Conservation (phyloP, 805 yeast genomes). For the Candida endomychidarum region DNA sequence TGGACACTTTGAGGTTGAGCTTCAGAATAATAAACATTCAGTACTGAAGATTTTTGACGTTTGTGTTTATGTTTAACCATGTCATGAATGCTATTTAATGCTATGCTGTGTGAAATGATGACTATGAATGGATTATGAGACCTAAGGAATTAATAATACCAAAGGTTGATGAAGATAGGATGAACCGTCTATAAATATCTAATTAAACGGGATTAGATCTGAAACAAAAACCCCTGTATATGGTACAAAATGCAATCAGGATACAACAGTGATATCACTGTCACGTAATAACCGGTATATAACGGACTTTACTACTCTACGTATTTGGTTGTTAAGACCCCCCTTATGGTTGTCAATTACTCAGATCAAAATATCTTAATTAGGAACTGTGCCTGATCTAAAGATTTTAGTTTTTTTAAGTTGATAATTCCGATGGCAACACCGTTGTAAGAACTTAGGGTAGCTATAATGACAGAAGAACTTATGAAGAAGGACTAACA, state of each 20-base stretch:
- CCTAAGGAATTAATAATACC: too few species aligned
- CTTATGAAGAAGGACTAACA: background rate
- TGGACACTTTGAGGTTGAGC: slow-evolving; percentile 7
- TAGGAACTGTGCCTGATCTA: slow-evolving; percentile 3
- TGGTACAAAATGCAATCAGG: slow-evolving; percentile 1
- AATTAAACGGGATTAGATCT: too few species aligned
- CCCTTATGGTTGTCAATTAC: slow-evolving; percentile 4
- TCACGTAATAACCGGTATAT: background rate
- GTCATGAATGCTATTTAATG: slow-evolving; percentile 8
- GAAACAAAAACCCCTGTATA: too few species aligned
- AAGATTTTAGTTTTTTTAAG: too few species aligned
- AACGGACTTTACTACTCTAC: background rate
- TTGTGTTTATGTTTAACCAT: slow-evolving; percentile 27
- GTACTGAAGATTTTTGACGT: slow-evolving; percentile 37
- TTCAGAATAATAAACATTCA: slow-evolving; percentile 27
- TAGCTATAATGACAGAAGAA: too few species aligned
- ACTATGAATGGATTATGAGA: background rate
- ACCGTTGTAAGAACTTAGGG: too few species aligned
- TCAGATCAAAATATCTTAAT: slow-evolving; percentile 1
- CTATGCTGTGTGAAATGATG: background rate
- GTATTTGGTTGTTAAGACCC: background rate
- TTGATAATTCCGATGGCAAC: too few species aligned
- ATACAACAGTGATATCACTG: background rate
- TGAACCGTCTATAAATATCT: too few species aligned
- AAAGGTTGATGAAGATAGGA: too few species aligned